Base-by-base conservation (phyloP, 2,329 filamentous ascomycete species). In the Gliomastix tumulicola region DNA sequence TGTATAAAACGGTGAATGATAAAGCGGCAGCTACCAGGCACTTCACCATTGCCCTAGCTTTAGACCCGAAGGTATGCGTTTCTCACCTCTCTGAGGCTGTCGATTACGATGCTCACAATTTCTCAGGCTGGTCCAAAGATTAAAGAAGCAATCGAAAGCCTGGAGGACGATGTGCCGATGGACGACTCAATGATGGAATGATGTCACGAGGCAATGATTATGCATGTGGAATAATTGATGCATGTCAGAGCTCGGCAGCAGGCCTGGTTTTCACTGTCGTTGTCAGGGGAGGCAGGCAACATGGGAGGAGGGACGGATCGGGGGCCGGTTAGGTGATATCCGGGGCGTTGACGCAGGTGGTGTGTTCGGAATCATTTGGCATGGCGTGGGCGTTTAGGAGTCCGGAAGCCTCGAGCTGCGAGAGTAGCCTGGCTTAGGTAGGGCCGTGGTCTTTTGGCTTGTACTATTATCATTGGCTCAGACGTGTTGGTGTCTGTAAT, bases 91-190 rank as follows among this genome's bases (percentile, higher is more conserved):
- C n/a, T n/a, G n/a, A n/a, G n/a, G n/a, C n/a, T n/a, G n/a, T n/a
- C n/a, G n/a, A n/a, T n/a, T n/a, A n/a, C n/a, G n/a, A n/a, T n/a
- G n/a, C n/a, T n/a, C n/a, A n/a, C n/a, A n/a, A n/a, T n/a, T n/a
- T n/a, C n/a, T n/a, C 47, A 95, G 89, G 88, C 90, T 49, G 88
- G 87, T 46, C 83, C 86, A 44, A 84, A 88, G 59, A 96, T 98
- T 62, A 98, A 97, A 63, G 88, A 95, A 57, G 88, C 88, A 15
- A 96, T 98, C 65, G 90, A 97, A 66, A 83, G 82, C 49, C 74
- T 97, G 40, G 88, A 94, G 51, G 82, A 88, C 39, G 82, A 86
- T 41, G 79, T 85, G 40, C 75, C 80, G 39, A 79, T 85, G 59
- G 74, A 80, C 43, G 76, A 80, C 55, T 78, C 74, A 42, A 77